Percentiles rank a stretch among this genome's conserved stretches.
These are phyloP conservation scores for Macrocybe sp. DNA, from an alignment of 1,284 basidiomycete genomes.

Conservation along the genomic window DNA sequence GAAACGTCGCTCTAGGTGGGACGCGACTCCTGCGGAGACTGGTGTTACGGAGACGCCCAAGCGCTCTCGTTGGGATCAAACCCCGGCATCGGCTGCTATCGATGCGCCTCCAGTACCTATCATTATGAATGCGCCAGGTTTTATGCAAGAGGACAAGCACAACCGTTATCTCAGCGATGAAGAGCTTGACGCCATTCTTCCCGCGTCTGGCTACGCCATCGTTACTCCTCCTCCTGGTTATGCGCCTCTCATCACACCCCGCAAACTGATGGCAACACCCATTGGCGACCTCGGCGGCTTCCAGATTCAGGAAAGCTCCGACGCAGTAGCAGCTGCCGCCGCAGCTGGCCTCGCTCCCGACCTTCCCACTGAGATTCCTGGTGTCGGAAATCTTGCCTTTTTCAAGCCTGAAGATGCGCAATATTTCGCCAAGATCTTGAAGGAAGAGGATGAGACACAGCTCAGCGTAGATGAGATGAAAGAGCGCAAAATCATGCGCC, in stretches of 20 bases:
- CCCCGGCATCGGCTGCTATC: conserved; percentile 41
- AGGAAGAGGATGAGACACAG: conserved; percentile 94
- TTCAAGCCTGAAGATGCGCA: conserved; percentile 98
- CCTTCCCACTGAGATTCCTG: conserved; percentile 97
- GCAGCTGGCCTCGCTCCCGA: conserved; percentile 92
- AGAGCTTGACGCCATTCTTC: conserved; percentile 90
- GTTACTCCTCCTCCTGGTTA: conserved; percentile 95
- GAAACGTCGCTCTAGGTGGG: conserved; percentile 93
- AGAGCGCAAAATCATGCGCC: conserved; percentile 99
- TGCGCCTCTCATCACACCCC: conserved; percentile 76
- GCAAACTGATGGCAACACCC: conserved; percentile 73
- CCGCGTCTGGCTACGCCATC: conserved; percentile 83
- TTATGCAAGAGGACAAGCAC: conserved; percentile 88
- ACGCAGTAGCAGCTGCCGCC: conserved; percentile 80
- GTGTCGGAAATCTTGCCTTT: conserved; percentile 95
- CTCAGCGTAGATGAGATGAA: conserved; percentile 98
- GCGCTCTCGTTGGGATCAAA: conserved; percentile 96
- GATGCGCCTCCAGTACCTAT: conserved; percentile 68
- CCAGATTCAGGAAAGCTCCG: conserved; percentile 93
- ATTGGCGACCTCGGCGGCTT: conserved; percentile 80
- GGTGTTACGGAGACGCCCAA: conserved; percentile 58
- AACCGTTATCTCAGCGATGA: conserved; percentile 95
- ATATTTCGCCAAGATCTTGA: conserved; percentile 96
- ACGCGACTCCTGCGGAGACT: conserved; percentile 78
- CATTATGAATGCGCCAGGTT: conserved; percentile 81